These are phyloP conservation scores for Candida hispaniensis DNA, from an alignment of 805 yeast species.

Conservation along the genomic window DNA sequence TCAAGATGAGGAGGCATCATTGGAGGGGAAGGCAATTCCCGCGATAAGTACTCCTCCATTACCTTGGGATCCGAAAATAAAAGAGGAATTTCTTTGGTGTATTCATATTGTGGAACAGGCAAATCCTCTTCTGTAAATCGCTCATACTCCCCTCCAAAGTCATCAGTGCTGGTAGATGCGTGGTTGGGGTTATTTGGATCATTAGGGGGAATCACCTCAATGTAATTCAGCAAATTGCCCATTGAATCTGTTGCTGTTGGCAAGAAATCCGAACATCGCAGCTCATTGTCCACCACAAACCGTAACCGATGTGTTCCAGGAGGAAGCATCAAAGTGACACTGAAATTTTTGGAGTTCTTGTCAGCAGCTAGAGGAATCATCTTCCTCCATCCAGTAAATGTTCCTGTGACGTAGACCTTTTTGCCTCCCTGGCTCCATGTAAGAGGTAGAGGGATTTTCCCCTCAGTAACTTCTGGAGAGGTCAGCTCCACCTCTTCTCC, in stretches of 20 bases:
- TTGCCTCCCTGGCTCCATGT: constrained; percentile 96
- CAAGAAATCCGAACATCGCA: constrained; percentile 72
- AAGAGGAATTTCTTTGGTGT: constrained; percentile 34
- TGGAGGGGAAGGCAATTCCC: constrained; percentile 69
- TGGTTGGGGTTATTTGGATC: constrained; percentile 4
- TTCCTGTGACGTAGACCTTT: constrained; percentile 91
- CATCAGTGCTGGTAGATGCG: constrained; percentile 1
- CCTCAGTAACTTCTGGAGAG: constrained; percentile 21
- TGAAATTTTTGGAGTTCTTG: constrained; percentile 29
- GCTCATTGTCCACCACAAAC: constrained; percentile 86
- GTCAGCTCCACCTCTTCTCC: constrained; percentile 28
- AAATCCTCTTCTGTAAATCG: constrained; percentile 71
- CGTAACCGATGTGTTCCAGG: constrained; percentile 87
- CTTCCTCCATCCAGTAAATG: constrained; percentile 96
- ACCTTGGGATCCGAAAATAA: constrained; percentile 37
- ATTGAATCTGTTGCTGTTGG: constrained; percentile 95
- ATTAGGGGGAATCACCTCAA: constrained; percentile 29
- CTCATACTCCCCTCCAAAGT: constrained; percentile 32
- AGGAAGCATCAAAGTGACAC: constrained; percentile 38
- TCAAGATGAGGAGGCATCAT: constrained; percentile 95
- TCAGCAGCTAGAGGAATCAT: constrained; percentile 71
- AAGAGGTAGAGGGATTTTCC: constrained; percentile 46
- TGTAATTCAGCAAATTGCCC: constrained; percentile 89
- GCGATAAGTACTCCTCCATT: constrained; percentile 30
- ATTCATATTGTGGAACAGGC: constrained; percentile 74